phyloP scores from a whole-genome alignment of 2,329 filamentous ascomycete genomes.

The Fusarium secorum region DNA sequence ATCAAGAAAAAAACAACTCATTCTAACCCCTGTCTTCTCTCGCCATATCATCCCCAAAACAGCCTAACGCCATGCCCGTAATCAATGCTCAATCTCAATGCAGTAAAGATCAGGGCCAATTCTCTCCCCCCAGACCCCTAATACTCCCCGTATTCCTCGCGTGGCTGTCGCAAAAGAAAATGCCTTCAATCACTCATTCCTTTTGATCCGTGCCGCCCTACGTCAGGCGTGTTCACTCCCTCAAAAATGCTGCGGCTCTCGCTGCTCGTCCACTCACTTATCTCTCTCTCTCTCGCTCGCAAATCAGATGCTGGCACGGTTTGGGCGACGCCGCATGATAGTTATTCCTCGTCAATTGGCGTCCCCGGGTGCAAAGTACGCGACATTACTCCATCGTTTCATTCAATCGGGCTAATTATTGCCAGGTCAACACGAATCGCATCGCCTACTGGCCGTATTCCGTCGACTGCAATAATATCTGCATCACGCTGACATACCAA shows the following conservation, averaged over 20 bases:
- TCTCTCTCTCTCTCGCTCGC: conserved; percentile 2
- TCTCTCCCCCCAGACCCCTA: conserved; percentile 19
- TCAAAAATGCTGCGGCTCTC: conserved; percentile 17
- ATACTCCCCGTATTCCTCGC: background rate
- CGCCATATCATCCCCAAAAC: conserved; percentile 24
- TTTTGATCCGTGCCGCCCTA: background rate
- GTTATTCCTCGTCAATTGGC: conserved; percentile 65
- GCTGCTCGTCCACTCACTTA: conserved; percentile 19
- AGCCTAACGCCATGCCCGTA: background rate
- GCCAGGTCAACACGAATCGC: conserved; percentile 62
- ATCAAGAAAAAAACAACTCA: background rate
- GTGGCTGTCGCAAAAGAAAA: conserved; percentile 30
- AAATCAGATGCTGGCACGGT: conserved; percentile 34
- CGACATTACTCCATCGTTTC: too few relatives aligned
- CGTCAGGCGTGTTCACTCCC: conserved; percentile 10
- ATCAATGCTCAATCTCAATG: background rate
- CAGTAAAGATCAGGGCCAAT: background rate
- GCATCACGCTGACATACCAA: conserved; percentile 59
- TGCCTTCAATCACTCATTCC: conserved; percentile 30
- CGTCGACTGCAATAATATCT: conserved; percentile 64
- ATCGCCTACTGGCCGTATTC: conserved; percentile 67
- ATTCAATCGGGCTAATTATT: conserved; percentile 1
- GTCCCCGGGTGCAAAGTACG: conserved; percentile 64
- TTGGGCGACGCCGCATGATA: conserved; percentile 62
- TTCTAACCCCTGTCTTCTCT: conserved; percentile 7